Percentiles rank a stretch among this genome's conserved stretches.
These are phyloP conservation scores for Aciculosporium take DNA, from an alignment of 2,329 filamentous ascomycete genomes.

Conservation along the genomic window DNA sequence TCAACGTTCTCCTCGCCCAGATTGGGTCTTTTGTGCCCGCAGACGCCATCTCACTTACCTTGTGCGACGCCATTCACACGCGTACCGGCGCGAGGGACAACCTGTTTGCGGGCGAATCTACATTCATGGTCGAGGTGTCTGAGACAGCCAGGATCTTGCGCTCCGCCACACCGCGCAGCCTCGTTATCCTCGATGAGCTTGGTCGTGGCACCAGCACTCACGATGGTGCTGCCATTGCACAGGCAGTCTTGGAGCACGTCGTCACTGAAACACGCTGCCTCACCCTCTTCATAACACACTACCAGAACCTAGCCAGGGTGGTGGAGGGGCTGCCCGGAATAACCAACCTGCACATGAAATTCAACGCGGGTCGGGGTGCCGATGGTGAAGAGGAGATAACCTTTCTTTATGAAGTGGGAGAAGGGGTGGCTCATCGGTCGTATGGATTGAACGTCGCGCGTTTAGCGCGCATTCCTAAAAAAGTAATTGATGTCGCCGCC, in stretches of 20 bases:
- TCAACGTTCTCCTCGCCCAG: constrained; percentile 88
- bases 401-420: constrained; percentile 83
- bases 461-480: constrained; percentile 64
- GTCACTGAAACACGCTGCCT: constrained; percentile 60
- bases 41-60: constrained; percentile 55
- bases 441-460: constrained; percentile 91
- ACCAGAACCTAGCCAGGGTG: constrained; percentile 67
- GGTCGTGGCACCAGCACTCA: constrained; percentile 89
- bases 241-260: constrained; percentile 77
- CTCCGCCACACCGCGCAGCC: constrained; percentile 65
- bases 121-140: constrained; percentile 95
- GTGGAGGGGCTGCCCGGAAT: constrained; percentile 56
- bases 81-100: constrained; percentile 95
- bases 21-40: constrained; percentile 91
- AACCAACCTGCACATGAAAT: constrained; percentile 89
- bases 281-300: constrained; percentile 95
- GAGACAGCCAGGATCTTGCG: constrained; percentile 88
- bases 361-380: constrained; percentile 34
- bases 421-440: constrained; percentile 82
- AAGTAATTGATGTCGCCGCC: constrained; percentile 66
- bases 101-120: constrained; percentile 84
- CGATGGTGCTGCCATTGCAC: constrained; percentile 89
- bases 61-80: constrained; percentile 84
- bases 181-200: constrained; percentile 90
- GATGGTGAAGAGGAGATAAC: constrained; percentile 65